Conservation (phyloP, 768 basidiomycete genomes). For the Boletus rubescentipes region DNA sequence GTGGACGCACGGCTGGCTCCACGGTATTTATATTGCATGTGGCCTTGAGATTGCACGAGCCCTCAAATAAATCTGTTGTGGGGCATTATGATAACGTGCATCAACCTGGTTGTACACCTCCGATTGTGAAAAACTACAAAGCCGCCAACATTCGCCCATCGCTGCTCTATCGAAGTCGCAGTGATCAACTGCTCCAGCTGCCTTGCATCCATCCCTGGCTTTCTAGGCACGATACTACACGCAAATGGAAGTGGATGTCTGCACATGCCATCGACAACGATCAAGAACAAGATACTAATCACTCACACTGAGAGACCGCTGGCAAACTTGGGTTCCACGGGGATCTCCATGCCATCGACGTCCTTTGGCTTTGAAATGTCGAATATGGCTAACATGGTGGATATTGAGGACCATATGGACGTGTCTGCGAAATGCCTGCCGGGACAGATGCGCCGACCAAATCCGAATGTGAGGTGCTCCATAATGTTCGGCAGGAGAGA, state of each 20-base stretch:
- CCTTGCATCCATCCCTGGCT: no score
- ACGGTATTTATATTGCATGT: no score
- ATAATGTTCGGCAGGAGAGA: not conserved
- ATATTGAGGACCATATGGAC: conserved; percentile 6
- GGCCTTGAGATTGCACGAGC: no score
- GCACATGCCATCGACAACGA: not conserved
- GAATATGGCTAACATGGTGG: conserved; percentile 4
- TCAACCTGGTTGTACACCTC: no score
- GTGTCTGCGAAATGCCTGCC: conserved; percentile 19
- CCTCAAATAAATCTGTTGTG: no score
- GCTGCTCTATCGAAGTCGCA: no score
- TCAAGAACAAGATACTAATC: not conserved
- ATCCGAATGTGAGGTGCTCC: conserved; percentile 17
- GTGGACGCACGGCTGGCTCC: no score
- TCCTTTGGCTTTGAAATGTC: conserved; percentile 1
- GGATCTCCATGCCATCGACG: not conserved
- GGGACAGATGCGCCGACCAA: conserved; percentile 24
- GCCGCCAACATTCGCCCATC: no score
- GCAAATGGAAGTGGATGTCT: not conserved
- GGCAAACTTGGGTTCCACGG: conserved; percentile 10
- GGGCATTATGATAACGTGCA: no score
- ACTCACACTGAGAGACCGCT: conserved; percentile 1
- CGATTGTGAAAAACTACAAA: no score
- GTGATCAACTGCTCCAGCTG: no score
- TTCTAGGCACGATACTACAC: no score